These are phyloP conservation scores for Lachancea nothofagi DNA, from an alignment of 805 yeast species.

Conservation along the genomic window DNA sequence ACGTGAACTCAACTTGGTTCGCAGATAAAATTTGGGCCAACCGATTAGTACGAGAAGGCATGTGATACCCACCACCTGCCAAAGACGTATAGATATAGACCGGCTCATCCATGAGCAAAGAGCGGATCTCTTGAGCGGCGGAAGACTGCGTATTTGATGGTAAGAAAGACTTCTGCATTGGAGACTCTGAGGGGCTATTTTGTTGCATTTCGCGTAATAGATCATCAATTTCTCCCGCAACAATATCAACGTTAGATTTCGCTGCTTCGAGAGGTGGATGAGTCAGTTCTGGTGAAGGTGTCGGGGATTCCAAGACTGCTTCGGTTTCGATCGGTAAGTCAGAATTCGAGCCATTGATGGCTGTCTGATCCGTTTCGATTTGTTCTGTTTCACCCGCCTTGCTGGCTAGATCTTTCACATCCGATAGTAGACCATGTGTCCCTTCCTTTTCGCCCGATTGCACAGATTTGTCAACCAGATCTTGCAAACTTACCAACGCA, in stretches of 20 bases:
- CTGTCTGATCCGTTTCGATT: too few species aligned
- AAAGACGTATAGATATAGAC: constrained; percentile 77
- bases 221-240: constrained; percentile 31
- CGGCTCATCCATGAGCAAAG: constrained; percentile 44
- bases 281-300: too few species aligned
- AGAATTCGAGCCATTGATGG: too few species aligned
- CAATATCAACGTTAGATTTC: constrained; percentile 7
- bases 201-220: constrained; percentile 22
- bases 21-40: constrained; percentile 70
- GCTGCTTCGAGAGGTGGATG: too few species aligned
- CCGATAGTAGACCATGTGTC: too few species aligned
- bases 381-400: too few species aligned
- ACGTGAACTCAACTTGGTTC: constrained; percentile 58
- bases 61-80: constrained; percentile 79
- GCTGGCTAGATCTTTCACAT: too few species aligned
- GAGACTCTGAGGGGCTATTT: not conserved
- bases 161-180: not conserved
- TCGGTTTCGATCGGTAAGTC: too few species aligned
- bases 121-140: constrained; percentile 15
- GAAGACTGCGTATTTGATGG: not conserved
- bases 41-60: constrained; percentile 71
- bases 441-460: not conserved
- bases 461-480: not conserved
- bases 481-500: not conserved
- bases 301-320: too few species aligned